Conservation (phyloP, 805 yeast genomes). For the Naumovozyma baii region DNA sequence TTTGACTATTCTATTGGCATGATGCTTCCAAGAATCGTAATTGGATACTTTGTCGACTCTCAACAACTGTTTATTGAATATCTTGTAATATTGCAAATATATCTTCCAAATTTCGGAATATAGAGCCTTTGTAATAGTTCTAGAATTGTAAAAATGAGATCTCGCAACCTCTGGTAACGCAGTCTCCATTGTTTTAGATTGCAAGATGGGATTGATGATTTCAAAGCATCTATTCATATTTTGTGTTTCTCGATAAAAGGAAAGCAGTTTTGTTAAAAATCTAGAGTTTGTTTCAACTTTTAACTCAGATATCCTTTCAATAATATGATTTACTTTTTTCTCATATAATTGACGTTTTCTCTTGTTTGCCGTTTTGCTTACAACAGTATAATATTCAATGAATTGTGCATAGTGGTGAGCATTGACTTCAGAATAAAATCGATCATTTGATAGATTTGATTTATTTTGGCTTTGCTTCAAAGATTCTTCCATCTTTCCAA, state of each 20-base stretch:
- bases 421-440: conserved; percentile 28
- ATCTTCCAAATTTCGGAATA: conserved; percentile 29
- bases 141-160: conserved; percentile 4
- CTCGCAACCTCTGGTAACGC: conserved; percentile 3
- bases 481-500: conserved; percentile 29
- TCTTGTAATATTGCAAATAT: conserved; percentile 14
- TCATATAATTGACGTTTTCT: neutral
- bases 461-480: neutral
- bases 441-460: neutral
- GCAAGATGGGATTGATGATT: conserved; percentile 27
- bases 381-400: conserved; percentile 28
- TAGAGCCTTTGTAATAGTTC: conserved; percentile 13
- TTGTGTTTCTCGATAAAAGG: conserved; percentile 24
- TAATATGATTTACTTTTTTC: conserved; percentile 22
- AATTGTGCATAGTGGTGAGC: conserved; percentile 36
- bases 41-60: conserved; percentile 8
- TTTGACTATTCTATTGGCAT: conserved; percentile 4
- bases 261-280: conserved; percentile 33
- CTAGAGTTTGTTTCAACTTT: conserved; percentile 29
- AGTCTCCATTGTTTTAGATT: conserved; percentile 12
- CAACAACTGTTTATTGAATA: conserved; percentile 7
- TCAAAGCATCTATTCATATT: conserved; percentile 27
- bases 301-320: conserved; percentile 26
- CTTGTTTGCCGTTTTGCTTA: neutral
- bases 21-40: conserved; percentile 9